phyloP scores from a whole-genome alignment of 2,329 filamentous ascomycete species.

The Orbilia oligospora region DNA sequence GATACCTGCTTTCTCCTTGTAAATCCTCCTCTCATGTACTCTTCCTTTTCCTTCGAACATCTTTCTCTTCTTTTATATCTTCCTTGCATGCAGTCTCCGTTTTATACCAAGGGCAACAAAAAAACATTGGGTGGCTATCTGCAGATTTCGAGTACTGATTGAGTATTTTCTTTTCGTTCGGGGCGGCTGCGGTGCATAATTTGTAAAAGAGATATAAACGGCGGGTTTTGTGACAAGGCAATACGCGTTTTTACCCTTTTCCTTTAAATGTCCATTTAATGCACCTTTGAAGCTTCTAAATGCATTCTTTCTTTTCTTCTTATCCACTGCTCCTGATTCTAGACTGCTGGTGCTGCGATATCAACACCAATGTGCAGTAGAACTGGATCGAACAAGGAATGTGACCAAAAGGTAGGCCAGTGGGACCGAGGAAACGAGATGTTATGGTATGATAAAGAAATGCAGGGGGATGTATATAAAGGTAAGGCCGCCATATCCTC shows the following conservation, averaged over 20 bases:
- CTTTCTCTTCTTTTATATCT: conserved; percentile 41
- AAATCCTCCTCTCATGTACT: conserved; percentile 55
- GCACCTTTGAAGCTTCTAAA: conserved; percentile 60
- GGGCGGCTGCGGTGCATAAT: conserved; percentile 58
- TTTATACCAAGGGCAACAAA: conserved; percentile 61
- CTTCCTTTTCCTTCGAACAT: conserved; percentile 12
- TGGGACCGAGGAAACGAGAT: conserved; percentile 15
- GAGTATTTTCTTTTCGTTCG: conserved; percentile 35
- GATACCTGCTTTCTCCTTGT: conserved; percentile 56
- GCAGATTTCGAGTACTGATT: conserved; percentile 51
- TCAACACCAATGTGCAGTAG: conserved; percentile 37
- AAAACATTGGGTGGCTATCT: conserved; percentile 61
- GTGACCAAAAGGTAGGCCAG: conserved; percentile 32
- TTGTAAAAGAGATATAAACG: conserved; percentile 61
- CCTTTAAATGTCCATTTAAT: conserved; percentile 59
- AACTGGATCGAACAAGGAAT: conserved; percentile 21
- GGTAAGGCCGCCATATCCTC: conserved; percentile 33
- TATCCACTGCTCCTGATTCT: conserved; percentile 26
- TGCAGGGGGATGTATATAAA: conserved; percentile 16
- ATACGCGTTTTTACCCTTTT: conserved; percentile 61
- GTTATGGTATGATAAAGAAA: background rate
- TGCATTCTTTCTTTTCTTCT: conserved; percentile 56
- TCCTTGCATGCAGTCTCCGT: conserved; percentile 60
- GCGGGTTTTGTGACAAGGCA: conserved; percentile 60
- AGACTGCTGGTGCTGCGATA: conserved; percentile 34